Evolutionary conservation across 139 green algal genomes (phyloP).

Genomic region (Haematococcus sp.): DNA sequence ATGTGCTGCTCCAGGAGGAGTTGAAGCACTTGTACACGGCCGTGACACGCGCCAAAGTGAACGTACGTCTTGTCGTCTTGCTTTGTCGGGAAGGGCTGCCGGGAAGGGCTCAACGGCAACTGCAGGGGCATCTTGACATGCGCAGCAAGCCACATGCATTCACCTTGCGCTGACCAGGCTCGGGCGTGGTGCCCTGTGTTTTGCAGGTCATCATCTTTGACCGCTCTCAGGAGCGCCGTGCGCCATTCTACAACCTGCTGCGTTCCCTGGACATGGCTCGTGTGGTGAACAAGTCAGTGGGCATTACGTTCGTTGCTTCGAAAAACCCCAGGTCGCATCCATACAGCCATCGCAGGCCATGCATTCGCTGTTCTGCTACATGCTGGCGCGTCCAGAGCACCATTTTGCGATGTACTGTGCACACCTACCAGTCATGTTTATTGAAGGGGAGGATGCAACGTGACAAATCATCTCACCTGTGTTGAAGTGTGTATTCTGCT

Average conservation of each 20-base stretch:
- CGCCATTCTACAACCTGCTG: conserved; percentile 42
- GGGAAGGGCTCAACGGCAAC: no score
- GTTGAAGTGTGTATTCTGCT: not conserved
- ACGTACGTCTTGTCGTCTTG: conserved; percentile 39
- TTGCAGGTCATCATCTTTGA: conserved; percentile 30
- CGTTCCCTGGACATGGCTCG: conserved; percentile 24
- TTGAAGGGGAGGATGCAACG: no score
- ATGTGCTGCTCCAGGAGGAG: conserved; percentile 70
- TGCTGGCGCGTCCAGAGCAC: not conserved
- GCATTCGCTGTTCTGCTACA: not conserved
- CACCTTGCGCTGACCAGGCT: no score
- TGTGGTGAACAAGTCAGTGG: conserved; percentile 19
- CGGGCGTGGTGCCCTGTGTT: not conserved
- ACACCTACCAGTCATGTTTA: not conserved
- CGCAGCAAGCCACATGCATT: no score
- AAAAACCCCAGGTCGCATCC: not conserved
- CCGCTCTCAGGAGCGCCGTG: conserved; percentile 13
- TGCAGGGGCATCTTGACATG: no score
- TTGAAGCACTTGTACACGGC: conserved; percentile 83
- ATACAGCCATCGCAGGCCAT: not conserved
- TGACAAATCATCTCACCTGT: not conserved
- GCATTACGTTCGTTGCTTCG: not conserved
- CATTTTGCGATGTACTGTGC: not conserved
- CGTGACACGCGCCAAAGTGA: conserved; percentile 71
- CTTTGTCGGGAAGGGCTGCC: no score